Evolutionary conservation across 768 basidiomycete species (phyloP), one percentile per base, ranked within the genome.

Genomic region (Amanita pallidorosea): DNA sequence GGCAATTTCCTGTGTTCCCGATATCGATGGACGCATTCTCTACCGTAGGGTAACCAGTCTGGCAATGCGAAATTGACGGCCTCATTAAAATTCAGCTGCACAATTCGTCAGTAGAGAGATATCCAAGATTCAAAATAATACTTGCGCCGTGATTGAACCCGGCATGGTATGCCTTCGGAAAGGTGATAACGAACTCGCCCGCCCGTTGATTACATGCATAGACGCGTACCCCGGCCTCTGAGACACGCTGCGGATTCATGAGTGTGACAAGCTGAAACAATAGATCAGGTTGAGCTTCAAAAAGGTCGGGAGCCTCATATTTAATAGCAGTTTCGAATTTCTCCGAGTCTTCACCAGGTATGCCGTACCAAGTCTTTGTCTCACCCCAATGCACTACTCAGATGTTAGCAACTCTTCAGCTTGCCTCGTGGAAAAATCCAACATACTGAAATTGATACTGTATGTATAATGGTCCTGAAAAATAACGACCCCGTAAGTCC

Each of bases 311-410:
- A 20, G 96, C 96, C 66, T 97, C 94, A 49, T 77, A 76, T 67
- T 84, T 85, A 65, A 99, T 96, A 22, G 95, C 95, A 25, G 86
- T 83, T 67, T 99, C 96, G 61, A 99, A 97, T 65, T 90, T 90
- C 57, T 89, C 90, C 23, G 94, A 93, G 59, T 96, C 89, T 45
- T 81, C 80, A n/a, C 88, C 95, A 6, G 96, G 95, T 38, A 98
- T 87, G 45, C 94, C 94, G 66, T 99, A 99, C 96, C 96, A 99
- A 0, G 95, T 99, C 73, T 99, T 99, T 31, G 95, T 95, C 64
- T 96, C 95, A 25, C 96, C 96, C 90, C 92, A 97, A 64, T 97
- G 93, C 87, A 95, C 92, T 94, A 56, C 49, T 53, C 56, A 55
- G 60, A 55, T 8, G 13, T 51, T 4, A 51, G 22, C 15, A 53